phyloP scores from a whole-genome alignment of 352 stramenopile genomes.

The Blastocystis sp. region DNA sequence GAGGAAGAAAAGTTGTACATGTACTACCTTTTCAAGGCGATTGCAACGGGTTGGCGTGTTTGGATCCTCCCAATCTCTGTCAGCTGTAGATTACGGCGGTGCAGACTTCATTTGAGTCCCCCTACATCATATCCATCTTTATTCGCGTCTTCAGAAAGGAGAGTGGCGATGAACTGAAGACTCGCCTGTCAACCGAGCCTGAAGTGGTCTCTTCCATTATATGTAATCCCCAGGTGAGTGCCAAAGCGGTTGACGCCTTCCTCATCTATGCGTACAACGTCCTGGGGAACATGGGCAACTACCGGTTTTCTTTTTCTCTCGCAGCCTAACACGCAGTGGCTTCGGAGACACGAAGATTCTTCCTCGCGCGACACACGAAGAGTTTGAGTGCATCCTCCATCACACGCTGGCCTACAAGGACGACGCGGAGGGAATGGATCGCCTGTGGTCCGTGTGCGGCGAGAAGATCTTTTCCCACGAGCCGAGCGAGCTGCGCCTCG shows the following conservation, averaged over 20 bases:
- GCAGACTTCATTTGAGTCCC: constrained; percentile 66
- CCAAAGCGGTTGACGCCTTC: constrained; percentile 59
- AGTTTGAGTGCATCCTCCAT: constrained; percentile 51
- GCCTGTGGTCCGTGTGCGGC: constrained; percentile 29
- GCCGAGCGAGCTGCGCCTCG: constrained; percentile 42
- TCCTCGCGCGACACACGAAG: background rate
- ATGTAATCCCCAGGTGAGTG: no score
- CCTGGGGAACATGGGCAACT: constrained; percentile 70
- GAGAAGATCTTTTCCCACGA: constrained; percentile 65
- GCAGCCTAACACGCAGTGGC: background rate
- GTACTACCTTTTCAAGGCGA: constrained; percentile 66
- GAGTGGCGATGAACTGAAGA: constrained; percentile 41
- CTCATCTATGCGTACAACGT: constrained; percentile 69
- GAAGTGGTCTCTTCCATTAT: constrained; percentile 34
- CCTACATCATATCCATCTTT: constrained; percentile 69
- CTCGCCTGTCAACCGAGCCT: background rate
- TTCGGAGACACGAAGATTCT: constrained; percentile 70
- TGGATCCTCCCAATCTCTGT: background rate
- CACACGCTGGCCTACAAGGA: constrained; percentile 24
- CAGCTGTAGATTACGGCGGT: constrained; percentile 63
- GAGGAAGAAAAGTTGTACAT: constrained; percentile 68
- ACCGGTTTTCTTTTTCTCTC: constrained; percentile 6
- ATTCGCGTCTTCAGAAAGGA: constrained; percentile 62
- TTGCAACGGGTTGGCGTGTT: constrained; percentile 56
- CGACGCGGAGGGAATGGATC: constrained; percentile 3